Evolutionary conservation across 2,329 filamentous ascomycete genomes (phyloP), one percentile per base, ranked within the genome.

Genomic region (Peltaster fructicola): DNA sequence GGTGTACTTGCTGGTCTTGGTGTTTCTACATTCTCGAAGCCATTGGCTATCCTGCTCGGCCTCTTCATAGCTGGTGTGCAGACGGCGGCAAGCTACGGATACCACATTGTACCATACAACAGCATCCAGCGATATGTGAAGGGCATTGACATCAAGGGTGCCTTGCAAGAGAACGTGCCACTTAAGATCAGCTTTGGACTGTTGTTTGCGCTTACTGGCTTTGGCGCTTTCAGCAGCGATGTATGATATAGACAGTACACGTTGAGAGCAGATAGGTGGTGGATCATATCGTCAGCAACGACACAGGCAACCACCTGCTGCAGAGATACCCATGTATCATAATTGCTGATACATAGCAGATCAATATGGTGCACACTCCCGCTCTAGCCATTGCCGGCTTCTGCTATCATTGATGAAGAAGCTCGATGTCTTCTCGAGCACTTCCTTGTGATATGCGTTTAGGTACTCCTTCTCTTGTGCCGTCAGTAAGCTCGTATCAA

Each of bases 371-470:
- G 65, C 62, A n/a, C 79, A 90, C 57, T 98, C 88, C 43, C 79
- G 68, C 55, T 79, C 66, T 41, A 98, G 58, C 85, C 85, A 98
- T 27, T 65, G 66, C 50, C 68, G 56, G 2, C 80, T 78, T 38
- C 76, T 47, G 23, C 69, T 55, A 45, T 90, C 81, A 3, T 68
- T 58, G 35, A 73, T 59, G 40, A 98, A 85, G 51, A 68, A 82
- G 10, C 56, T 59, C 45, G 69, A 70, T 4, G 81, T 92, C 61
- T 88, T 92, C 30, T 75, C 67, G 49, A 71, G 66, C 9, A 98
- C 73, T 48, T 88, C 73, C 16, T 62, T 55, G 47, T 92, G 78
- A 48, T 91, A 91, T 20, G 70, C 63, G 43, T 95, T 91, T 37
- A 98, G 55, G 79, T 85, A 98, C 32, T 65, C 54, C 55, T 74